A percentile compares a stretch with the other conserved stretches of the same genome.
These are phyloP conservation scores for Apiotrichum gamsii DNA, from an alignment of 1,284 basidiomycete species.

Conservation along the genomic window DNA sequence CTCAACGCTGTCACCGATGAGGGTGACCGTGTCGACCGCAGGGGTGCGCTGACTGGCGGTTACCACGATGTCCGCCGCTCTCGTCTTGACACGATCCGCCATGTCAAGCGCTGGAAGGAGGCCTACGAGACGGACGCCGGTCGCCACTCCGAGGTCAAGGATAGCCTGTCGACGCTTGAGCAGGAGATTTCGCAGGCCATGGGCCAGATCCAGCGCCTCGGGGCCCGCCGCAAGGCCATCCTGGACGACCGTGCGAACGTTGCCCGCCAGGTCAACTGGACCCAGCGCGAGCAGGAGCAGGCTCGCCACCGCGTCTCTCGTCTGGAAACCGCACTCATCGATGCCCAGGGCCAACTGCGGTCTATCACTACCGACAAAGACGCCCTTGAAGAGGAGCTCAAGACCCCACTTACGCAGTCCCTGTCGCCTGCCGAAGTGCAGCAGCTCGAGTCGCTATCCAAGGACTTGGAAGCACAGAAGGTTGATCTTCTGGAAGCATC, in stretches of 20 bases:
- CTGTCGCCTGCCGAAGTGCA: conserved; percentile 68
- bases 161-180: conserved; percentile 64
- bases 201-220: conserved; percentile 67
- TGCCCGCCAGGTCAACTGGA: conserved; percentile 57
- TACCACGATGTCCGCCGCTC: conserved; percentile 89
- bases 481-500: conserved; percentile 63
- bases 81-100: conserved; percentile 78
- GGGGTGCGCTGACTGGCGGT: conserved; percentile 91
- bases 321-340: conserved; percentile 63
- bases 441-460: conserved; percentile 63
- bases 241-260: conserved; percentile 64
- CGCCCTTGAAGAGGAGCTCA: conserved; percentile 67
- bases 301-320: conserved; percentile 58
- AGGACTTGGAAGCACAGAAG: conserved; percentile 68
- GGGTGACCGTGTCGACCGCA: conserved; percentile 95
- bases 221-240: conserved; percentile 65
- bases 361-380: conserved; percentile 48
- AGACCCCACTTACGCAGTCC: conserved; percentile 66
- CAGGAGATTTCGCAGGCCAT: conserved; percentile 76
- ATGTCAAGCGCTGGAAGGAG: conserved; percentile 67
- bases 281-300: conserved; percentile 67
- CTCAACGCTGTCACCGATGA: conserved; percentile 97
- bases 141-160: conserved; percentile 67
- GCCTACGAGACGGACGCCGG: conserved; percentile 64
- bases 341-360: conserved; percentile 62